phyloP scores from a whole-genome alignment of 2,329 filamentous ascomycete species.

The Aspergillus clavatus region DNA sequence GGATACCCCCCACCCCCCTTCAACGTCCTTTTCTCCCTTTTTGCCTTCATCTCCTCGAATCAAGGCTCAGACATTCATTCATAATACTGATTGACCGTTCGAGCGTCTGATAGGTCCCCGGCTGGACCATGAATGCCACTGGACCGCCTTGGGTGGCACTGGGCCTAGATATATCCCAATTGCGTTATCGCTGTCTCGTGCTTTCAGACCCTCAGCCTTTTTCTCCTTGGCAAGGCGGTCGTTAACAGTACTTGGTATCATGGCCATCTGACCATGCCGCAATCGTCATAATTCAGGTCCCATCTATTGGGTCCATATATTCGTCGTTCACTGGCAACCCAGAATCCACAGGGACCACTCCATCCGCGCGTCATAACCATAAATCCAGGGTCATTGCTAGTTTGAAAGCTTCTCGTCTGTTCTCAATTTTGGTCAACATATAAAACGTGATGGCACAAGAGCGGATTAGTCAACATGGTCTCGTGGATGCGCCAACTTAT shows the following conservation, averaged over 20 bases:
- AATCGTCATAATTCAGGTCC: not conserved
- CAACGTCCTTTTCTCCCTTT: conserved; percentile 1
- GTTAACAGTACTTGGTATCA: not conserved
- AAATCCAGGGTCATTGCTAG: not conserved
- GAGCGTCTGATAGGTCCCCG: conserved; percentile 15
- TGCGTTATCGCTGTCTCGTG: conserved; percentile 7
- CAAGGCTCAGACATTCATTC: conserved; percentile 8
- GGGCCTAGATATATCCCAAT: conserved; percentile 2
- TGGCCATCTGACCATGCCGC: not conserved
- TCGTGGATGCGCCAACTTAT: conserved; percentile 20
- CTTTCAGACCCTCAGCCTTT: not conserved
- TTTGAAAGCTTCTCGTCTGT: not conserved
- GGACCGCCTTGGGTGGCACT: conserved; percentile 14
- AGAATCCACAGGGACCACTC: conserved; percentile 9
- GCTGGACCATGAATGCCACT: conserved; percentile 10
- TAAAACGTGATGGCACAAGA: too few relatives aligned
- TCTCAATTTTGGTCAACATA: not conserved
- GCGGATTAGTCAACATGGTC: conserved; percentile 8
- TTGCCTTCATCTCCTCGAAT: not conserved
- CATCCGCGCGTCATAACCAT: conserved; percentile 4
- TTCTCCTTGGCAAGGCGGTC: not conserved
- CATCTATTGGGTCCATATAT: not conserved
- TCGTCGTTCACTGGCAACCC: not conserved
- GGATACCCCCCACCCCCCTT: not conserved
- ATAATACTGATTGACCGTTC: not conserved